These are phyloP conservation scores for Tothia fuscella DNA, from an alignment of 2,329 filamentous ascomycete species.

Conservation along the genomic window DNA sequence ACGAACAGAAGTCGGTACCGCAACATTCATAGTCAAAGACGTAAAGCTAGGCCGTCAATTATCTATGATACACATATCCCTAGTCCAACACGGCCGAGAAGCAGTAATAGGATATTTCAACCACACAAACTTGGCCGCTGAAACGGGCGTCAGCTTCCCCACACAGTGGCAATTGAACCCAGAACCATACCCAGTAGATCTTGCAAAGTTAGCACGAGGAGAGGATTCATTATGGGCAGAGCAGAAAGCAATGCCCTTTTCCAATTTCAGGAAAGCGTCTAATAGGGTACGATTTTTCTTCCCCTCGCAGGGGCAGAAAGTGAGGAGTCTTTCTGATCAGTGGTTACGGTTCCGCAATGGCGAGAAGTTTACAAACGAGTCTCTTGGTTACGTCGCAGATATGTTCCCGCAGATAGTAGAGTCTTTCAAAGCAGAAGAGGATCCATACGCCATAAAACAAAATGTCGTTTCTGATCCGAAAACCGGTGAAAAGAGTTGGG, in stretches of 20 bases:
- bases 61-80: conserved; percentile 49
- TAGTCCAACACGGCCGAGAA: conserved; percentile 44
- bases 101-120: conserved; percentile 55
- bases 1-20: conserved; percentile 47
- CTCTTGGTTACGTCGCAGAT: conserved; percentile 55
- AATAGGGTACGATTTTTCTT: conserved; percentile 41
- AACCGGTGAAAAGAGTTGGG: conserved; percentile 19
- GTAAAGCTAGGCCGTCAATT: conserved; percentile 53
- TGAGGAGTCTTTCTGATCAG: conserved; percentile 41
- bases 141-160: conserved; percentile 44
- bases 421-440: conserved; percentile 22
- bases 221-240: conserved; percentile 37
- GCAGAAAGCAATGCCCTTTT: conserved; percentile 31
- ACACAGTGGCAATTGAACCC: conserved; percentile 44
- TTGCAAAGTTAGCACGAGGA: conserved; percentile 30
- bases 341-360: conserved; percentile 54
- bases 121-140: conserved; percentile 47
- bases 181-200: conserved; percentile 28
- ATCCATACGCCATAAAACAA: conserved; percentile 22
- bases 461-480: conserved; percentile 17
- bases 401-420: conserved; percentile 58
- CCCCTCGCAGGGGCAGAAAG: conserved; percentile 33
- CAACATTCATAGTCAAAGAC: conserved; percentile 46
- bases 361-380: conserved; percentile 50
- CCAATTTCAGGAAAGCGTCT: conserved; percentile 37